Base-by-base conservation (phyloP, 2,329 filamentous ascomycete genomes). In the Blastomyces gilchristii region DNA sequence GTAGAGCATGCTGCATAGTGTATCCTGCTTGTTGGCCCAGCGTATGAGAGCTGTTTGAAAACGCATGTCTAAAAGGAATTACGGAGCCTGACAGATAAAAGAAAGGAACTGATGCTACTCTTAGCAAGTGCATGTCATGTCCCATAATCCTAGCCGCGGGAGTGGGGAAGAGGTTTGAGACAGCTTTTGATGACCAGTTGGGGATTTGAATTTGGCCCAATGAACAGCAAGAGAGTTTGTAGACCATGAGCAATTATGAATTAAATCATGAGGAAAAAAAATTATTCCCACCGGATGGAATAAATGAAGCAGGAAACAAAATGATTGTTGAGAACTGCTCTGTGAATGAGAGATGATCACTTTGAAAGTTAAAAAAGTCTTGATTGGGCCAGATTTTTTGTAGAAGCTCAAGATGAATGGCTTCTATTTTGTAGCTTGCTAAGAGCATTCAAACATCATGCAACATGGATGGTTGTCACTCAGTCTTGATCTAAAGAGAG, bases 1-100 rank as follows among this genome's bases (percentile, higher is more conserved):
- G 57, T 67, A 68, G 52, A 74, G 60, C 16, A 75, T 72, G 45
- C 68, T 70, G 54, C 69, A 70, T 22, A 68, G 9, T 39, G 37
- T 39, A 39, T 3, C 8, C 68, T 45, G 71, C 70, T 45, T 74
- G 65, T 54, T 66, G 67, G 66, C 68, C 72, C 34, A 75, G 65
- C 52, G 66, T 67, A 61, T 74, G 72, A 65, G 75, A 73, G 57
- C 69, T 70, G 58, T 71, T 54, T 70, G 68, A 41, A 71, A 67
- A 62, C 68, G 69, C 65, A 74, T 70, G 2, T 43, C 28, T 39
- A 57, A 41, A 22, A n/a, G 54, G 11, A 43, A 39, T 39, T 41
- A 41, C 31, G 52, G 31, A 8, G 31, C 18, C n/a, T 34, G 52
- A 34, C 31, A 50, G 22, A 54, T n/a, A 34, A 54, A 31, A 31